Percentiles rank a stretch among this genome's conserved stretches.
phyloP scores from a whole-genome alignment of 768 basidiomycete genomes.

The Filobasidium floriforme region DNA sequence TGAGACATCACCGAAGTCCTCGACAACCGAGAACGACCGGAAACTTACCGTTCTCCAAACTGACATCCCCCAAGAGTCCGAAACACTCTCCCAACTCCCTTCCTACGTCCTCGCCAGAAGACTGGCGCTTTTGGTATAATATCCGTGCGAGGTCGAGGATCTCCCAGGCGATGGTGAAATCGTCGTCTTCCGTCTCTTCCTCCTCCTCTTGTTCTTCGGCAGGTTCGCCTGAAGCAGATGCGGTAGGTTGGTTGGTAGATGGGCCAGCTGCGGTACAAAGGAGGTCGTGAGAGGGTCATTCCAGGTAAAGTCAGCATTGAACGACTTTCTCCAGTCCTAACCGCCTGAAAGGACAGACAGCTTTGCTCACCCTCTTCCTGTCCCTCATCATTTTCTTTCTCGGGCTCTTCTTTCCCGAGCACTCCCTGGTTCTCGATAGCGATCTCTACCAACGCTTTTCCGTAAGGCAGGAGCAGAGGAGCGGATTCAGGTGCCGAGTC shows the following conservation, averaged over 20 bases:
- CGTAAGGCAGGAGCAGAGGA: constrained; percentile 82
- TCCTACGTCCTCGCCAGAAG: constrained; percentile 55
- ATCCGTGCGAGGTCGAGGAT: constrained; percentile 88
- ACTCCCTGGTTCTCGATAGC: constrained; percentile 78
- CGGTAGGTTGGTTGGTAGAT: too few species aligned
- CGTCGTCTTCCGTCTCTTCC: constrained; percentile 66
- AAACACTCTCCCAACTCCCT: constrained; percentile 86
- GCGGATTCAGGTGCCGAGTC: constrained; percentile 78
- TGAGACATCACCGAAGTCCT: not conserved
- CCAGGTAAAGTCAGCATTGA: not conserved
- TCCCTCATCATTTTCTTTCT: constrained; percentile 45
- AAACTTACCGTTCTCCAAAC: constrained; percentile 78
- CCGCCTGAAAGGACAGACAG: not conserved
- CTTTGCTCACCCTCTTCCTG: constrained; percentile 43
- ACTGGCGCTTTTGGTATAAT: constrained; percentile 55
- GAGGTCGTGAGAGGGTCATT: constrained; percentile 23
- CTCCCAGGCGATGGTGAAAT: constrained; percentile 97
- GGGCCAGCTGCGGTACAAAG: constrained; percentile 19
- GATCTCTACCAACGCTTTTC: constrained; percentile 85
- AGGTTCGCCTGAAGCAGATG: constrained; percentile 47
- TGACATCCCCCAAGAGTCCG: constrained; percentile 88
- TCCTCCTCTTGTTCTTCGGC: constrained; percentile 48
- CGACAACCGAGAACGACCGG: not conserved
- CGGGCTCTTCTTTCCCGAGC: constrained; percentile 51
- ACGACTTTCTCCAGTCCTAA: not conserved